Evolutionary conservation across 2,329 filamentous ascomycete genomes (phyloP).

Genomic region (Ascochyta fabae): DNA sequence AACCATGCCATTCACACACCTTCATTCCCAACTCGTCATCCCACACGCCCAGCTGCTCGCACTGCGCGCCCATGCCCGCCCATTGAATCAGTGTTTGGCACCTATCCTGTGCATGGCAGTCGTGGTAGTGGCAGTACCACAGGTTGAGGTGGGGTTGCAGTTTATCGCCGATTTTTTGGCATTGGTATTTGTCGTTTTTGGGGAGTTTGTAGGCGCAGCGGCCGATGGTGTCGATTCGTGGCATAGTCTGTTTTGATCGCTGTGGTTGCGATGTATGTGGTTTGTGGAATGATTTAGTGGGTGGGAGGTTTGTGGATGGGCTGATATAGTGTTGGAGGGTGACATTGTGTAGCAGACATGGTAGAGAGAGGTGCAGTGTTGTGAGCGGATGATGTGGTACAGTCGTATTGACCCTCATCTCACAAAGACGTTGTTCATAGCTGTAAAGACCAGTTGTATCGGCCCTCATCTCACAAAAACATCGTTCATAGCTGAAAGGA

Average conservation of each 20-base stretch:
- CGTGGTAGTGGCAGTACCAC: slow-evolving; percentile 21
- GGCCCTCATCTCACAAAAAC: too few relatives aligned
- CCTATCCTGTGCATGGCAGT: slow-evolving; percentile 11
- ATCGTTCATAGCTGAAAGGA: too few relatives aligned
- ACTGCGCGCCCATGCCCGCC: slow-evolving; percentile 15
- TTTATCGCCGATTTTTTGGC: slow-evolving; percentile 13
- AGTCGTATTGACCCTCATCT: too few relatives aligned
- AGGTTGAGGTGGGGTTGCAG: slow-evolving; percentile 1
- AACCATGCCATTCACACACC: slow-evolving; percentile 12
- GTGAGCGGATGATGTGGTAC: not conserved
- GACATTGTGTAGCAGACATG: too few relatives aligned
- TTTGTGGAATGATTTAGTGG: too few relatives aligned
- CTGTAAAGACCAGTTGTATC: too few relatives aligned
- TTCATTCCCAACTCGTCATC: slow-evolving; percentile 6
- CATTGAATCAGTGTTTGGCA: slow-evolving; percentile 17
- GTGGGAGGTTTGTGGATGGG: not conserved
- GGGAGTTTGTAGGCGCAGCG: slow-evolving; percentile 23
- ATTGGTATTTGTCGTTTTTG: slow-evolving; percentile 19
- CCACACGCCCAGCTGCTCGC: slow-evolving; percentile 7
- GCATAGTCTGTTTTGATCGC: too few relatives aligned
- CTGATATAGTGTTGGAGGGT: not conserved
- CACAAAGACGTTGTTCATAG: too few relatives aligned
- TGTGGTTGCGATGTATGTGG: too few relatives aligned
- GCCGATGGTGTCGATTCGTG: not conserved
- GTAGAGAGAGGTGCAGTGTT: not conserved